Evolutionary conservation across 345 rosid genomes (phyloP).

Genomic region (Lepidium sativum): DNA sequence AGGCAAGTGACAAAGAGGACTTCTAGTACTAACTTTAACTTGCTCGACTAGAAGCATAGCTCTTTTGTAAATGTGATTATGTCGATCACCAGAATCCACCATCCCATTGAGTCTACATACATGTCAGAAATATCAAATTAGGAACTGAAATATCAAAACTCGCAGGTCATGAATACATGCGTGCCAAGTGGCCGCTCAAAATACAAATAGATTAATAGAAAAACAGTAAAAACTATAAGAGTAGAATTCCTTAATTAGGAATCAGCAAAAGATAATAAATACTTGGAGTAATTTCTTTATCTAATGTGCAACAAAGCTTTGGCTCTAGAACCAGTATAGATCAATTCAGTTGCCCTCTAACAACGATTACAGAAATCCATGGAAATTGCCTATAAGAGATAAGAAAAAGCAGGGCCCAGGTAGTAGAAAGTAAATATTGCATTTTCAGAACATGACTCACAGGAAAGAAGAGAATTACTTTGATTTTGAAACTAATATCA

Average conservation of each 20-base stretch:
- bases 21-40: constrained; percentile 72
- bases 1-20: constrained; percentile 75
- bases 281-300: neutral
- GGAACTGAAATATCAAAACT: neutral
- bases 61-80: constrained; percentile 64
- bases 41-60: constrained; percentile 75
- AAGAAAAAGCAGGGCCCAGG: neutral
- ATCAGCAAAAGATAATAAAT: constrained; percentile 15
- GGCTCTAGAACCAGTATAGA: neutral
- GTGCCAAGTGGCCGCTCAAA: neutral
- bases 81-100: constrained; percentile 64
- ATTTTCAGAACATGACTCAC: neutral
- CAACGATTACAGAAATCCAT: neutral
- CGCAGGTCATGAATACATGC: neutral
- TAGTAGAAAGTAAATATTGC: neutral
- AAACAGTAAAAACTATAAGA: neutral
- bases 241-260: neutral
- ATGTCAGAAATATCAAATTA: neutral
- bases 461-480: neutral
- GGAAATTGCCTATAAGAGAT: neutral
- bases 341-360: neutral
- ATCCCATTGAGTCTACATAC: constrained; percentile 74
- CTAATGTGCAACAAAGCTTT: neutral
- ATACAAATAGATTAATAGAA: neutral
- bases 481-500: neutral